Evolutionary conservation across 257 asterid species (phyloP), one percentile per base, ranked within the genome.

Genomic region (Fraxinus excelsior): DNA sequence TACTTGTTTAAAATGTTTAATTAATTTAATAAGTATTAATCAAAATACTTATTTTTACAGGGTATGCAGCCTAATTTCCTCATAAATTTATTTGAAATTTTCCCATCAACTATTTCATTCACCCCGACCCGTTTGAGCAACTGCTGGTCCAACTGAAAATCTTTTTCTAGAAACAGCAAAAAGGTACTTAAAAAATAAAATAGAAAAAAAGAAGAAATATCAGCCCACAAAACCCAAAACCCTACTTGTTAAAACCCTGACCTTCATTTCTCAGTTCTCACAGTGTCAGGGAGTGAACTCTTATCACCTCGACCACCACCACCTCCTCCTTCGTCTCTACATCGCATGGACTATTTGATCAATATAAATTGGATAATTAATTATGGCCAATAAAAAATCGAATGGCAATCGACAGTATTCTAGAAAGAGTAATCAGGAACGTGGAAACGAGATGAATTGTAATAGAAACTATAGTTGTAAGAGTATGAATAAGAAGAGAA

Each of bases 211-310:
- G 60, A 46, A 70, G 18, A 26, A 28, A 49, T 4, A 13, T 31
- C 4, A 3, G 23, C 12, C 13, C 16, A 37, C 44, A 40, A 78
- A 75, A 75, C 81, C 96, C 83, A 85, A 88, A 92, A 90, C 97
- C 97, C 97, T 90, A 92, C 90, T 83, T 62, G 80, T 79, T 87
- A 86, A 88, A 87, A 84, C 89, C 89, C 84, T 29, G 80, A 66
- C 80, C 79, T 72, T 86, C 85, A 75, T 83, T 82, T 80, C 80
- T 74, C 80, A 25, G 58, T 77, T 34, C 80, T 31, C 35, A 62
- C 65, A 37, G 76, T 46, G 19, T 21, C 64, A 37, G 72, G 67
- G 58, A 69, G 69, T 77, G 85, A 68, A 70, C 80, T 75, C 42
- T 78, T 42, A 42, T 42, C 23, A 35, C 19, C n/a, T 1, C 58